Percentiles rank a stretch among this genome's conserved stretches.
Conservation (phyloP, 2,329 filamentous ascomycete genomes). For the Westerdykella aurantiaca region DNA sequence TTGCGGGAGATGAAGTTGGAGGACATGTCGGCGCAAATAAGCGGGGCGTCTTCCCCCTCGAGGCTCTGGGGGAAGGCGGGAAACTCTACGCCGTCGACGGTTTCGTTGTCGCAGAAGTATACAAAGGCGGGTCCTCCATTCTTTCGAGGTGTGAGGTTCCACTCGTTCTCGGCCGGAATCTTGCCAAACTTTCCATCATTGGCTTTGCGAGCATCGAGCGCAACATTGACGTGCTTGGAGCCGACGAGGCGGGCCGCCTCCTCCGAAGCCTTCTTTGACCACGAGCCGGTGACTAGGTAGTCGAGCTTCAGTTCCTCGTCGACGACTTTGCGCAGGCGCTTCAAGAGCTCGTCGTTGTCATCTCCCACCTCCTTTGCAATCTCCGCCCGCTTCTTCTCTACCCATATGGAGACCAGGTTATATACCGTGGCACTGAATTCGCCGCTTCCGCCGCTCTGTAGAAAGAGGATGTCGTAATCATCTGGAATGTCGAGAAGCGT, state of each 20-base stretch:
- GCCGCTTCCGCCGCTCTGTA: constrained; percentile 80
- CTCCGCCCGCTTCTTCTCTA: constrained; percentile 59
- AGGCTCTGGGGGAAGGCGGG: constrained; percentile 63
- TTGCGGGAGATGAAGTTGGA: constrained; percentile 85
- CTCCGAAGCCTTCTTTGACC: constrained; percentile 83
- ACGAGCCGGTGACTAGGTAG: constrained; percentile 85
- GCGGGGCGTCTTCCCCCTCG: constrained; percentile 56
- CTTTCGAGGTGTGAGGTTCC: constrained; percentile 62
- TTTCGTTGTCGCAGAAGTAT: constrained; percentile 93
- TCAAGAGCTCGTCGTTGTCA: constrained; percentile 53
- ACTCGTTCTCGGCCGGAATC: constrained; percentile 71
- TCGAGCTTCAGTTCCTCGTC: constrained; percentile 71
- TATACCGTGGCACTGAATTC: constrained; percentile 80
- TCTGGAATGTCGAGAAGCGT: constrained; percentile 74
- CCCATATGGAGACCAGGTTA: constrained; percentile 80
- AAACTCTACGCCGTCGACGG: constrained; percentile 89
- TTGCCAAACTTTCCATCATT: constrained; percentile 79
- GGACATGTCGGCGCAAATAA: constrained; percentile 88
- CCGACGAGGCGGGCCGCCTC: constrained; percentile 77
- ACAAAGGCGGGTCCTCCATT: constrained; percentile 58
- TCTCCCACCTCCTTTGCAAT: constrained; percentile 53
- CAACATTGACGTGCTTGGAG: constrained; percentile 73
- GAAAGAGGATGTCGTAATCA: constrained; percentile 82
- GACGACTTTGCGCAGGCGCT: constrained; percentile 59
- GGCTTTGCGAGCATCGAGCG: constrained; percentile 55